These are phyloP conservation scores for Chalciporus chontae DNA, from an alignment of 768 basidiomycete genomes.

Conservation along the genomic window DNA sequence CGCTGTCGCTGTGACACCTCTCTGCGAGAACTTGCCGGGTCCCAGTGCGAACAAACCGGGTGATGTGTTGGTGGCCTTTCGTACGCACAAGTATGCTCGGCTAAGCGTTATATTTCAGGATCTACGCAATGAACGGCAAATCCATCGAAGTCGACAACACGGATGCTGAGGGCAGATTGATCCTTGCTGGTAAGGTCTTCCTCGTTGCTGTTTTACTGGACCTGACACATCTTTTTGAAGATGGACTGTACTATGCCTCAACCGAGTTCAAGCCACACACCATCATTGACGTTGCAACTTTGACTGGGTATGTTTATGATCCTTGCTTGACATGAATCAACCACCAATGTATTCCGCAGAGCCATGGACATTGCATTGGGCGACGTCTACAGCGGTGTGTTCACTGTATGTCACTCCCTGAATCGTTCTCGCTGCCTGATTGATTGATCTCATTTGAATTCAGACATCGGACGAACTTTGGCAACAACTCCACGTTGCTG, in stretches of 20 bases:
- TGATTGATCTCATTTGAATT: neutral
- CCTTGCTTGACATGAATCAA: neutral
- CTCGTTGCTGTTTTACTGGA: neutral
- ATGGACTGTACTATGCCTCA: slow-evolving; percentile 81
- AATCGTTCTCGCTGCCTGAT: neutral
- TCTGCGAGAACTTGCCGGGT: slow-evolving; percentile 86
- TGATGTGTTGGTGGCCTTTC: slow-evolving; percentile 56
- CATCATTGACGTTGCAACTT: slow-evolving; percentile 82
- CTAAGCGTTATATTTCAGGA: slow-evolving; percentile 33
- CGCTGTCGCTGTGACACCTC: slow-evolving; percentile 65
- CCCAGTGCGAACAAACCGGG: slow-evolving; percentile 69
- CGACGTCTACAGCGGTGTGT: slow-evolving; percentile 74
- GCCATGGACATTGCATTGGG: slow-evolving; percentile 74
- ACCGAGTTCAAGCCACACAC: slow-evolving; percentile 77
- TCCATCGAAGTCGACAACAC: slow-evolving; percentile 86
- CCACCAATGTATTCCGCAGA: slow-evolving; percentile 33
- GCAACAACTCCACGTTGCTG: slow-evolving; percentile 63
- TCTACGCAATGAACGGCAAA: slow-evolving; percentile 89
- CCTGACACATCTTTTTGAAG: slow-evolving; percentile 31
- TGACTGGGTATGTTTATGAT: slow-evolving; percentile 59
- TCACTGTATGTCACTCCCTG: slow-evolving; percentile 46
- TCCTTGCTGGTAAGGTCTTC: slow-evolving; percentile 56
- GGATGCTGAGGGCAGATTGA: slow-evolving; percentile 76
- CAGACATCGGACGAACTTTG: slow-evolving; percentile 76
- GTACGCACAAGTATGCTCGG: neutral